Evolutionary conservation across 192 early-diverging fungal genomes (phyloP), one percentile per base, ranked within the genome.

Genomic region (Entomortierella lignicola): DNA sequence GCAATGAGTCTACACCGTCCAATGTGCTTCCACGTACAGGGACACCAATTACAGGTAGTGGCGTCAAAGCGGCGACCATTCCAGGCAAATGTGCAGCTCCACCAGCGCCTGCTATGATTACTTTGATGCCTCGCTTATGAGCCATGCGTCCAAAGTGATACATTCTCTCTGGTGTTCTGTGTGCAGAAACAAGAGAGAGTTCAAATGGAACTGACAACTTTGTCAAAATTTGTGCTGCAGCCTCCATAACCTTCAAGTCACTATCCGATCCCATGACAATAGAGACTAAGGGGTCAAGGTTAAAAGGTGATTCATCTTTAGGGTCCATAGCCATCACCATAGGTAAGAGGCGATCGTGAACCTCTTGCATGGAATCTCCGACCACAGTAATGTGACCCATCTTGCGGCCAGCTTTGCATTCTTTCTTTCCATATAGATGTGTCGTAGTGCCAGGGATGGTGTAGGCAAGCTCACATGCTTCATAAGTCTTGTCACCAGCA

Each of bases 251-350:
- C 32, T 97, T 97, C 55, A 99, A 86, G 73, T 99, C 98, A 17
- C 95, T 97, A 86, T 99, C 98, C 0, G 94, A 96, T 15, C 98
- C 98, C 98, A 99, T 99, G 65, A 99, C 98, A 65, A 99, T 96
- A 47, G 94, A 96, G 7, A 99, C 97, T 21, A 97, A 72, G 11
- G 97, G 95, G 27, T 79, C 69, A 13, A 85, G 63, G 32, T 74
- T 88, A 60, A 84, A 61, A 55, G 84, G 79, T 55, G 85, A 75
- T 43, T 81, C 64, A 59, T 83, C 86, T 60, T 85, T 87, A 37
- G 89, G 77, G 55, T 91, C 92, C 51, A 90, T 90, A 1, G 73
- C 80, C 25, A 82, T 50, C 20, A 95, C 84, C 60, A 94, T 90
- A 18, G 88, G 84, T 27, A 80, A 66, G 43, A 92, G 58, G 17